phyloP scores from a whole-genome alignment of 2,329 filamentous ascomycete genomes.

The Sclerotinia minor region DNA sequence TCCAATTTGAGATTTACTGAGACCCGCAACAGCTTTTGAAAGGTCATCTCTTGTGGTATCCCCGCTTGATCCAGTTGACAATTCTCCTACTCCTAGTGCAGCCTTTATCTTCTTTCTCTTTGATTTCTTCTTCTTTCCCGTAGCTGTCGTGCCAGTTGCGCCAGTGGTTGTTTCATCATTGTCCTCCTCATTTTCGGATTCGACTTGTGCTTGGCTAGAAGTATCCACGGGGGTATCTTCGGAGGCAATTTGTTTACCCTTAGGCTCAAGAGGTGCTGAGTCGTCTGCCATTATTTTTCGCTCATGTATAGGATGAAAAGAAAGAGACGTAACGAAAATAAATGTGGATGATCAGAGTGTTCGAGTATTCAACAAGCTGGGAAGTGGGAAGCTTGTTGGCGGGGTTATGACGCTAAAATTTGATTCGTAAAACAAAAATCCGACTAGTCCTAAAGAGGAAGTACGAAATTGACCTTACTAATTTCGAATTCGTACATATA shows the following conservation, averaged over 20 bases:
- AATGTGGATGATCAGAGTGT: neutral
- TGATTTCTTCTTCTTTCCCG: conserved; percentile 60
- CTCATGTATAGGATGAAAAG: neutral
- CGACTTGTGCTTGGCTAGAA: conserved; percentile 43
- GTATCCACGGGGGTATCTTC: conserved; percentile 30
- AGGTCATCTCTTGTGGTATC: conserved; percentile 51
- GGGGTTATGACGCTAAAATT: conserved; percentile 16
- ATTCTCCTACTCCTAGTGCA: conserved; percentile 39
- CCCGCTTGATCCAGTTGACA: conserved; percentile 35
- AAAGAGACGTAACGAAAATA: neutral
- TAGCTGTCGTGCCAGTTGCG: conserved; percentile 36
- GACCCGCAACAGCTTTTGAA: conserved; percentile 44
- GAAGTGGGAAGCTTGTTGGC: conserved; percentile 19
- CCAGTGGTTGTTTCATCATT: conserved; percentile 39
- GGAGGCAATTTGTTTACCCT: conserved; percentile 47
- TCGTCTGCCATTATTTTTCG: conserved; percentile 53
- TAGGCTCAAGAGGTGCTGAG: conserved; percentile 61
- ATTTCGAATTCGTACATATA: neutral
- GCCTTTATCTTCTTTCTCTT: conserved; percentile 62
- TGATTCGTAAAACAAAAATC: neutral
- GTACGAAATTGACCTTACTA: neutral
- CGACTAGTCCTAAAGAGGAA: conserved; percentile 2
- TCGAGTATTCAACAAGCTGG: conserved; percentile 1
- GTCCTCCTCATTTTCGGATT: conserved; percentile 51
- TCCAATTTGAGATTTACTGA: conserved; percentile 58